phyloP scores from a whole-genome alignment of 2,329 filamentous ascomycete genomes.

The Herpomyces periplanetae region DNA sequence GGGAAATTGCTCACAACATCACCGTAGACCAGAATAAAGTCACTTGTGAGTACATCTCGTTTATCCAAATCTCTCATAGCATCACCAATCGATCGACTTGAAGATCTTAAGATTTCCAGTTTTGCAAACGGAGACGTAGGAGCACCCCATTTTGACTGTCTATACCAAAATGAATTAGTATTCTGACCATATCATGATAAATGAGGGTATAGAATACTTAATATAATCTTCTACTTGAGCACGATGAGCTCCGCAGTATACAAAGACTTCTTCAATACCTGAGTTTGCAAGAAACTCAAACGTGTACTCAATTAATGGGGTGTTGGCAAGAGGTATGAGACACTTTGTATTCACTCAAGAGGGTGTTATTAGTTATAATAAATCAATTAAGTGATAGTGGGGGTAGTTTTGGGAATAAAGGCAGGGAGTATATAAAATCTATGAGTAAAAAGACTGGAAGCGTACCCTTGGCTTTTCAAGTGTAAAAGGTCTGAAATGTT shows the following conservation, averaged over 20 bases:
- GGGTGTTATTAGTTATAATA: no score
- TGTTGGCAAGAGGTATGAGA: conserved; percentile 66
- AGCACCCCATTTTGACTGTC: conserved; percentile 28
- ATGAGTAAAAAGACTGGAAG: no score
- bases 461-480: conserved; percentile 49
- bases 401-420: no score
- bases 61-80: conserved; percentile 74
- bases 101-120: conserved; percentile 50
- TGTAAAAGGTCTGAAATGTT: conserved; percentile 57
- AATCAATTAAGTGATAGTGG: no score
- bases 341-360: no score
- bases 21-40: conserved; percentile 71
- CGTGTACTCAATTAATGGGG: conserved; percentile 81
- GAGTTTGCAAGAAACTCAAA: conserved; percentile 83
- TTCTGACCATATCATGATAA: not conserved
- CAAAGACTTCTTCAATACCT: conserved; percentile 64
- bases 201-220: conserved; percentile 9
- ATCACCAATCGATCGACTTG: conserved; percentile 57
- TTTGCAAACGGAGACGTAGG: conserved; percentile 39
- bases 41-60: conserved; percentile 42
- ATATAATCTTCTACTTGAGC: conserved; percentile 63
- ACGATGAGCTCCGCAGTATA: conserved; percentile 61
- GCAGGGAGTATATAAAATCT: no score
- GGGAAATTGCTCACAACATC: conserved; percentile 66
- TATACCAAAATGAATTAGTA: conserved; percentile 4